Percentiles rank a stretch among this genome's conserved stretches.
These are phyloP conservation scores for Macrolepiota fuliginosa DNA, from an alignment of 768 basidiomycete genomes.

Conservation along the genomic window DNA sequence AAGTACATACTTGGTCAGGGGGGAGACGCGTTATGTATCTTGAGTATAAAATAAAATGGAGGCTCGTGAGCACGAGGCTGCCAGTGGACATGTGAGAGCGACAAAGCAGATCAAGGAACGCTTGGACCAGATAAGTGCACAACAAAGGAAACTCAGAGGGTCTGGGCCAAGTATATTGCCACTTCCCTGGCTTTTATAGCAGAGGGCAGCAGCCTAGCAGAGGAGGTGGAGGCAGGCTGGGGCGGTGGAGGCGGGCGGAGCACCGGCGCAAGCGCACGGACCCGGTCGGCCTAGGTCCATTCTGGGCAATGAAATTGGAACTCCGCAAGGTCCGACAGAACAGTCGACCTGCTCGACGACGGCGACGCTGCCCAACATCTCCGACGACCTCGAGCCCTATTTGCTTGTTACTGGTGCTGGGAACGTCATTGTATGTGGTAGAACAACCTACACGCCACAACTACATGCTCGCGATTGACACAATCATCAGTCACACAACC, in stretches of 20 bases:
- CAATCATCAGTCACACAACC: not conserved
- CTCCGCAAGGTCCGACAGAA: slow-evolving; percentile 22
- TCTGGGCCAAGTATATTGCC: too few species aligned
- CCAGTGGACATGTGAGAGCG: too few species aligned
- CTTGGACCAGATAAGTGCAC: too few species aligned
- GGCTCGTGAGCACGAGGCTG: too few species aligned
- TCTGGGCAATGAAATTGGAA: slow-evolving; percentile 28
- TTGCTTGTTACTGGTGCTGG: not conserved
- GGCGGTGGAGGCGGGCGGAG: not conserved
- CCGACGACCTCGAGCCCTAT: slow-evolving; percentile 9
- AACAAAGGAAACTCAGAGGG: too few species aligned
- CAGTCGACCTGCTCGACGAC: slow-evolving; percentile 13
- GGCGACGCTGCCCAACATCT: slow-evolving; percentile 12
- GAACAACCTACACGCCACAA: not conserved
- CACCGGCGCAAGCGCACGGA: slow-evolving; percentile 6
- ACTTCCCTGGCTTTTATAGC: not conserved
- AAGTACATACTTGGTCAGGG: not conserved
- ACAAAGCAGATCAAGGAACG: too few species aligned
- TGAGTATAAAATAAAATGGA: too few species aligned
- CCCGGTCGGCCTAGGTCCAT: slow-evolving; percentile 20
- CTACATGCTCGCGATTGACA: not conserved
- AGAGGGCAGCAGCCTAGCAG: not conserved
- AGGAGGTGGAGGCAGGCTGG: not conserved
- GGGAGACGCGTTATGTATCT: not conserved
- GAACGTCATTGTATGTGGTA: not conserved